phyloP scores from a whole-genome alignment of 768 basidiomycete species.

The Pseudohyphozyma bogoriensis region DNA sequence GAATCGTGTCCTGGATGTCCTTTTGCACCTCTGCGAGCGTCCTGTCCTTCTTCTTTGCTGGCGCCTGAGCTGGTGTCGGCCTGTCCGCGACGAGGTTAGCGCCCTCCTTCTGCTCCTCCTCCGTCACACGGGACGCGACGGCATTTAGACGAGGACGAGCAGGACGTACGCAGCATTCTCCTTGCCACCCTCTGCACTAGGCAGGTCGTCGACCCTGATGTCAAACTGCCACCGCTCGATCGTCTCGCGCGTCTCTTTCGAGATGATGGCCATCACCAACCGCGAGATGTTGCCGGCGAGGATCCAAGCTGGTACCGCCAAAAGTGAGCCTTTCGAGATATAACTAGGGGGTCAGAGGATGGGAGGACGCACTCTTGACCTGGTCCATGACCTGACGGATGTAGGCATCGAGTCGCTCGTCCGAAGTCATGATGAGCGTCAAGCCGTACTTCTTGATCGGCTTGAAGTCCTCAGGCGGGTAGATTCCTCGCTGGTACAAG shows the following conservation, averaged over 20 bases:
- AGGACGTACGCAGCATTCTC: conserved; percentile 46
- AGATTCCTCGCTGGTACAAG: conserved; percentile 90
- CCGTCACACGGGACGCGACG: neutral
- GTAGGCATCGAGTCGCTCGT: conserved; percentile 85
- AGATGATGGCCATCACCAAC: conserved; percentile 88
- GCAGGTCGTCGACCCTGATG: conserved; percentile 63
- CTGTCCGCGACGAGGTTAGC: neutral
- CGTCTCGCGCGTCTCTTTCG: conserved; percentile 80
- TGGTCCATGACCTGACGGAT: conserved; percentile 87
- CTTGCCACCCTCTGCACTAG: conserved; percentile 21
- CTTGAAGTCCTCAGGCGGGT: conserved; percentile 88
- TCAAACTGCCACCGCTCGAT: conserved; percentile 99
- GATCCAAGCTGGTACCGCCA: conserved; percentile 89
- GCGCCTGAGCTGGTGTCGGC: conserved; percentile 12
- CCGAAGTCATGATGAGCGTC: conserved; percentile 86
- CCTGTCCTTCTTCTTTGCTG: conserved; percentile 40
- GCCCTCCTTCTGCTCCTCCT: neutral
- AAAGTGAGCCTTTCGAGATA: neutral
- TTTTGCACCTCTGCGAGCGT: conserved; percentile 71
- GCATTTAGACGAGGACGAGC: too few relatives aligned
- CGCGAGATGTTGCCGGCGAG: conserved; percentile 84
- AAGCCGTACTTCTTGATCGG: conserved; percentile 99
- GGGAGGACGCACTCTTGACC: conserved; percentile 62
- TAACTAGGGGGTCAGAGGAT: neutral
- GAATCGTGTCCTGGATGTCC: conserved; percentile 93